A percentile compares a stretch with the other conserved stretches of the same genome.
Conservation (phyloP, 768 basidiomycete species). For the Coprinopsis cinerea region DNA sequence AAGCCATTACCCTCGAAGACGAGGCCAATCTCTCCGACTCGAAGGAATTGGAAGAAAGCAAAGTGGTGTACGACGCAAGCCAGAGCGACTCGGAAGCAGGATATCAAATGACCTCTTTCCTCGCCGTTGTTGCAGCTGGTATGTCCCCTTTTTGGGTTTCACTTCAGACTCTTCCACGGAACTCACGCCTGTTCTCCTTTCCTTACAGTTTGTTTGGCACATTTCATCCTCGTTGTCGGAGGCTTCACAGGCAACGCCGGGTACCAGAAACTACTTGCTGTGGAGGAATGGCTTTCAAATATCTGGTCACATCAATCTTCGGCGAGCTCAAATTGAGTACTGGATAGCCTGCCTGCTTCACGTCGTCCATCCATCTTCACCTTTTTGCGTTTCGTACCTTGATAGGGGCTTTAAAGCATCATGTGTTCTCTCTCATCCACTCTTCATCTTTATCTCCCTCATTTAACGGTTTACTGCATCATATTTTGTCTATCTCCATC, state of each 20-base stretch:
- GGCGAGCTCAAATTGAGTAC: too few relatives aligned
- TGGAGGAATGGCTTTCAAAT: conserved; percentile 32
- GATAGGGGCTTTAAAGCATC: too few relatives aligned
- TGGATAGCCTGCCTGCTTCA: too few relatives aligned
- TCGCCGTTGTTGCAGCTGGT: conserved; percentile 31
- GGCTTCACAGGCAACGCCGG: conserved; percentile 43
- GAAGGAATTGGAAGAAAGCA: conserved; percentile 6
- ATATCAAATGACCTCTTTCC: conserved; percentile 27
- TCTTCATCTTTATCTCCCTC: too few relatives aligned
- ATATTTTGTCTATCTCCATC: too few relatives aligned
- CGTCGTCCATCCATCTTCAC: not conserved
- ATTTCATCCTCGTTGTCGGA: conserved; percentile 40
- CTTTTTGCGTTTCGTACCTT: too few relatives aligned
- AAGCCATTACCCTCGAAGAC: conserved; percentile 13
- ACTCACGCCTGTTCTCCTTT: too few relatives aligned
- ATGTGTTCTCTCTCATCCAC: too few relatives aligned
- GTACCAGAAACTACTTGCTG: conserved; percentile 37
- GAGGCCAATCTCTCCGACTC: not conserved
- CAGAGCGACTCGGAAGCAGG: conserved; percentile 11
- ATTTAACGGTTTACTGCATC: too few relatives aligned
- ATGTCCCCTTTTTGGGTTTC: not conserved
- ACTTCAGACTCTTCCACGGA: conserved; percentile 5
- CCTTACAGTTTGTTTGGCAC: conserved; percentile 38
- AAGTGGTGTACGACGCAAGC: not conserved
- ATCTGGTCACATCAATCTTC: not conserved